Evolutionary conservation across 257 asterid genomes (phyloP), one percentile per base, ranked within the genome.

Genomic region (Misopates orontium): DNA sequence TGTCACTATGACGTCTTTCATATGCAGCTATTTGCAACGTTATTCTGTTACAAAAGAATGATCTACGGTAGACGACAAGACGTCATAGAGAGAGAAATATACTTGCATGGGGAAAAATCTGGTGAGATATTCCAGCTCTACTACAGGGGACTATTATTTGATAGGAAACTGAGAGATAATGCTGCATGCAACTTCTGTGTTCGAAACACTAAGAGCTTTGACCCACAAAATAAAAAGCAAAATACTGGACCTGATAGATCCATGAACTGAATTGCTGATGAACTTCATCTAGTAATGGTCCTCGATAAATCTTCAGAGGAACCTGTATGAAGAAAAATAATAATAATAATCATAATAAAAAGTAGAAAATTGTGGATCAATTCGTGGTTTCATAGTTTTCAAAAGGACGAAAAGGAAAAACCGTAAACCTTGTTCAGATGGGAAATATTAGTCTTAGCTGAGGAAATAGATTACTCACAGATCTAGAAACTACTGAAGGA

Each of bases 261-360:
- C 97, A 91, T 65, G 97, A 67, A 71, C 68, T 79, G 70, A 91
- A 91, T 69, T 82, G 79, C 78, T 88, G 97, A 74, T 91, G 96
- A 80, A 91, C 85, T 70, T 91, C 96, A 77, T 91, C 87, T 59
- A 91, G 80, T 40, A 91, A 78, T 58, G 87, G 86, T 56, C 97
- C 97, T 13, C 79, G 84, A 22, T 83, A 20, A 31, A 91, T 79
- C 80, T 85, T 88, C 73, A 84, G 32, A 5, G 89, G 78, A 59
- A 90, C 89, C 97, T 90, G 70, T 57, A 72, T 62, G 50, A 64
- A 68, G 57, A 24, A 69, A 70, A 54, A 15, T 9, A 22, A 41
- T n/a, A n/a, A n/a, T n/a, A n/a, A n/a, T n/a, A n/a, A n/a, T n/a
- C n/a, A n/a, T n/a, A n/a, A n/a, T n/a, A 51, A 25, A 10, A 4